phyloP scores from a whole-genome alignment of 805 yeast genomes.

The Lipomyces yamanashiensis region DNA sequence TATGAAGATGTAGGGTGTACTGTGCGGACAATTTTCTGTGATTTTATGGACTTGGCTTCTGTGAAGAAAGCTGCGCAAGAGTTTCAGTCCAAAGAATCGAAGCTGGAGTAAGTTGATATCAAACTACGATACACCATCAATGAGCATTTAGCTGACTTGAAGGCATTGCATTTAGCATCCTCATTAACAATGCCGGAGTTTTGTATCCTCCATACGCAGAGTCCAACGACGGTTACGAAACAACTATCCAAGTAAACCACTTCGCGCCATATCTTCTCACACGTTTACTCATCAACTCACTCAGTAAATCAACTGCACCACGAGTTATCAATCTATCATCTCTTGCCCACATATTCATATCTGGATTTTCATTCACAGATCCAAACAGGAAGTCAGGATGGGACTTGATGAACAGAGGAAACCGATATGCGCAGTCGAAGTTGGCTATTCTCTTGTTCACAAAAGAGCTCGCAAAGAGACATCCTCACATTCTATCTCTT shows the following conservation, averaged over 20 bases:
- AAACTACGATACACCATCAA: neutral
- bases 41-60: constrained; percentile 20
- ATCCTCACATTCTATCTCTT: constrained; percentile 27
- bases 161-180: constrained; percentile 43
- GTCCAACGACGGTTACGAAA: constrained; percentile 74
- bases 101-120: constrained; percentile 50
- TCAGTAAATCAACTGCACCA: constrained; percentile 23
- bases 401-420: constrained; percentile 15
- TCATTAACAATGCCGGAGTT: constrained; percentile 79
- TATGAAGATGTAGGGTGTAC: constrained; percentile 6
- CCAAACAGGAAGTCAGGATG: constrained; percentile 20
- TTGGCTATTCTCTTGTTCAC: constrained; percentile 31
- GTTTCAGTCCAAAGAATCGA: constrained; percentile 23
- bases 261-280: constrained; percentile 75
- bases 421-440: constrained; percentile 33
- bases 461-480: constrained; percentile 26
- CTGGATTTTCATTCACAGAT: constrained; percentile 23
- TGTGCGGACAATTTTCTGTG: constrained; percentile 3
- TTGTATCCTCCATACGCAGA: constrained; percentile 72
- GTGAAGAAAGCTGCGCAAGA: constrained; percentile 19
- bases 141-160: neutral
- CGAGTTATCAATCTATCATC: constrained; percentile 33
- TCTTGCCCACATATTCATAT: constrained; percentile 15
- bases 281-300: constrained; percentile 43
- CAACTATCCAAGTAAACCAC: constrained; percentile 79